Evolutionary conservation across 2,329 filamentous ascomycete species (phyloP).

Genomic region (Hymenoscyphus fraxineus): DNA sequence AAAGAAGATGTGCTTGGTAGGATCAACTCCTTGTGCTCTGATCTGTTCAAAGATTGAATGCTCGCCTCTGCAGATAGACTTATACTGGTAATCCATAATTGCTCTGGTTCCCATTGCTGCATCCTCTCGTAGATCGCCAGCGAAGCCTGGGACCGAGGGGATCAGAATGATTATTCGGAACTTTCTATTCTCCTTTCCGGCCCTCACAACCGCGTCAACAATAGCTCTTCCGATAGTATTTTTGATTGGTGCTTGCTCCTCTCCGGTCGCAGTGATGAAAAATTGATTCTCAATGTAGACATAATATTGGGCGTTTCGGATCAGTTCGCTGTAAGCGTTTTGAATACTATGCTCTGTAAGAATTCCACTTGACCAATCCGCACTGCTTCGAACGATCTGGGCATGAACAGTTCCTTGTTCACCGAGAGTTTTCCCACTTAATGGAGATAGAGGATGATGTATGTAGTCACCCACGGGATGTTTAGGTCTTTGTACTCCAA

Average conservation of each 20-base stretch:
- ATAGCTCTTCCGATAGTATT: slow-evolving; percentile 87
- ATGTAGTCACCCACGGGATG: slow-evolving; percentile 87
- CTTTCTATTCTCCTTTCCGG: slow-evolving; percentile 77
- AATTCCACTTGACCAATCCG: slow-evolving; percentile 92
- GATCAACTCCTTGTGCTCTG: slow-evolving; percentile 69
- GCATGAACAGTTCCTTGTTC: slow-evolving; percentile 72
- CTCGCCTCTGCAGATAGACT: slow-evolving; percentile 87
- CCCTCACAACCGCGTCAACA: slow-evolving; percentile 81
- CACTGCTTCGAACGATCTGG: slow-evolving; percentile 84
- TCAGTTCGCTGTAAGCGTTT: slow-evolving; percentile 81
- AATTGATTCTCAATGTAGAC: slow-evolving; percentile 99
- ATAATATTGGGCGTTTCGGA: slow-evolving; percentile 82
- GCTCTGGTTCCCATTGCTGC: slow-evolving; percentile 82
- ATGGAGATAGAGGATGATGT: slow-evolving; percentile 69
- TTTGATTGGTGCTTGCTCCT: slow-evolving; percentile 79
- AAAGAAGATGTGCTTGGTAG: slow-evolving; percentile 77
- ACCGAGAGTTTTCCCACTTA: slow-evolving; percentile 60
- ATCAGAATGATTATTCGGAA: slow-evolving; percentile 90
- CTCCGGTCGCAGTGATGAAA: slow-evolving; percentile 89
- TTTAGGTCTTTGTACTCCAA: slow-evolving; percentile 83
- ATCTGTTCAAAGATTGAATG: slow-evolving; percentile 86
- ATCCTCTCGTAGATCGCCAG: slow-evolving; percentile 79
- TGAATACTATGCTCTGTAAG: slow-evolving; percentile 80
- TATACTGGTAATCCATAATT: slow-evolving; percentile 98
- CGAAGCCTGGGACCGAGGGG: slow-evolving; percentile 89